Conservation (phyloP, 768 basidiomycete species). For the Roridomyces roridus region DNA sequence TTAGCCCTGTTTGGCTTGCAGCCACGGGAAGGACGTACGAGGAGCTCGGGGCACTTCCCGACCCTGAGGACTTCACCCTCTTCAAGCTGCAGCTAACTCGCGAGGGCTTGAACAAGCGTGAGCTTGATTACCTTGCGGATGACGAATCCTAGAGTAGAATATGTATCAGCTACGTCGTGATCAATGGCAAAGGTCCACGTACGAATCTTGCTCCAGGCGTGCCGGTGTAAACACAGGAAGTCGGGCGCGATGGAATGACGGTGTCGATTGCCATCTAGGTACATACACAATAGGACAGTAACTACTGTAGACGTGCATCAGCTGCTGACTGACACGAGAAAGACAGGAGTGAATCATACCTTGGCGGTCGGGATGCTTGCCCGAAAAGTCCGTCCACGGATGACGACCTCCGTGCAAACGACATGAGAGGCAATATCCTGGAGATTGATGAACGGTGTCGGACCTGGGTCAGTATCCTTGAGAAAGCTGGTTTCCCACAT, state of each 20-base stretch:
- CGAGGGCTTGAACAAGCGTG: background rate
- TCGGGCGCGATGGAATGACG: too few species aligned
- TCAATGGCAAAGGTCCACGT: too few species aligned
- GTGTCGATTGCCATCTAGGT: too few species aligned
- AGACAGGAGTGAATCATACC: too few species aligned
- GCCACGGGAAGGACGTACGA: background rate
- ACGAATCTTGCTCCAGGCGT: background rate
- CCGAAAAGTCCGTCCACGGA: background rate
- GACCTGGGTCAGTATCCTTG: background rate
- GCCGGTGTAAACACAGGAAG: too few species aligned
- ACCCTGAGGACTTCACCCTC: too few species aligned
- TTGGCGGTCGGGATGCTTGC: constrained; percentile 1
- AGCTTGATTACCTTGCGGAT: constrained; percentile 5
- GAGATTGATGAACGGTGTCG: background rate
- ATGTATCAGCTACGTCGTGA: background rate
- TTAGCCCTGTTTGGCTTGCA: background rate
- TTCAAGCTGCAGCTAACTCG: too few species aligned
- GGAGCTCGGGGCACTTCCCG: too few species aligned
- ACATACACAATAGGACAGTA: too few species aligned
- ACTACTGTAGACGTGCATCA: background rate
- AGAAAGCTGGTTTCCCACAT: background rate
- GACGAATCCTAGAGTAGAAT: background rate
- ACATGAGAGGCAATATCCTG: background rate
- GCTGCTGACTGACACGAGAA: background rate
- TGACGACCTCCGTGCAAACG: background rate